Conservation (phyloP, 2,329 filamentous ascomycete genomes). For the Fusarium sp. region DNA sequence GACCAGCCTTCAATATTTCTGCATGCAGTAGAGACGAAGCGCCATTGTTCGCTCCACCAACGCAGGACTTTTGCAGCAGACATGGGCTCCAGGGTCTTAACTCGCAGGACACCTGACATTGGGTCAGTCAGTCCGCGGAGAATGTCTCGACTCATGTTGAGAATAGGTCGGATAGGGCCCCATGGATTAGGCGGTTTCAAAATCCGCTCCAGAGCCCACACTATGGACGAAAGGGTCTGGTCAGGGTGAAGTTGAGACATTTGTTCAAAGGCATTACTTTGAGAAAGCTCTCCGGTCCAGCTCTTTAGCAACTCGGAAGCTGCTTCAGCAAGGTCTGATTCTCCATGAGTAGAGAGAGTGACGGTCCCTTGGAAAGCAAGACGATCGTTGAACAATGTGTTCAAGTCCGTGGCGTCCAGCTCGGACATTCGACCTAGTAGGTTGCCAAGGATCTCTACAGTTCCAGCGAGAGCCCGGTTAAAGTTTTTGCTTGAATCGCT, state of each 20-base stretch:
- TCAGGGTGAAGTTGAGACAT: slow-evolving; percentile 55
- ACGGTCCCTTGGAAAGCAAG: slow-evolving; percentile 79
- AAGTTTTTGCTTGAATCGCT: slow-evolving; percentile 68
- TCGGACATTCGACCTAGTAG: slow-evolving; percentile 84
- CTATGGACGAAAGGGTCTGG: slow-evolving; percentile 57
- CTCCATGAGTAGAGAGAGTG: slow-evolving; percentile 82
- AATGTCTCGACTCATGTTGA: slow-evolving; percentile 68
- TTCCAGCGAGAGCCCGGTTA: slow-evolving; percentile 74
- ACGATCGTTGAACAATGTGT: slow-evolving; percentile 73
- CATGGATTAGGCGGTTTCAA: slow-evolving; percentile 58
- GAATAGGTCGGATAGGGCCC: slow-evolving; percentile 66
- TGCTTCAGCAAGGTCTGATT: slow-evolving; percentile 81
- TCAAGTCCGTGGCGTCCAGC: slow-evolving; percentile 76
- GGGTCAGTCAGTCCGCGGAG: slow-evolving; percentile 67
- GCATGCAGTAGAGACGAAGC: slow-evolving; percentile 82
- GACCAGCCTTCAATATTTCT: slow-evolving; percentile 87
- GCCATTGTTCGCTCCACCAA: slow-evolving; percentile 90
- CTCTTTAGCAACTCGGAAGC: slow-evolving; percentile 85
- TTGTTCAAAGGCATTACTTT: slow-evolving; percentile 54
- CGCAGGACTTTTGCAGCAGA: slow-evolving; percentile 75
- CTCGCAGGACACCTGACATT: slow-evolving; percentile 65
- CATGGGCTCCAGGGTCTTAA: slow-evolving; percentile 65
- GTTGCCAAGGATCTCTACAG: slow-evolving; percentile 70
- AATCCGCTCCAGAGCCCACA: slow-evolving; percentile 53
- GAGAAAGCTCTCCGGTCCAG: slow-evolving; percentile 73